Percentiles rank a stretch among this genome's conserved stretches.
Conservation (phyloP, 129 eudicot genomes). For the Tanacetum coccineum region DNA sequence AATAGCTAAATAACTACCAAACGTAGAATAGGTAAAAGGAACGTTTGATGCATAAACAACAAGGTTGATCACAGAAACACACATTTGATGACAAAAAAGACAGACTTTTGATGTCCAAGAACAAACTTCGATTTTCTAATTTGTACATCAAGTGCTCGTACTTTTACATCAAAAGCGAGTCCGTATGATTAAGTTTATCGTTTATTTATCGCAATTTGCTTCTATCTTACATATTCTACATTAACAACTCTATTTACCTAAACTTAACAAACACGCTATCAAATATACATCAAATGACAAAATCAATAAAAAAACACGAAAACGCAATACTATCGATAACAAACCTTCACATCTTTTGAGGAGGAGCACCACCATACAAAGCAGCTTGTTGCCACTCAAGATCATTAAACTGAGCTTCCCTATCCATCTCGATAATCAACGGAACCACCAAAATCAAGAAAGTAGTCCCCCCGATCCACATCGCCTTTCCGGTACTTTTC, state of each 20-base stretch:
- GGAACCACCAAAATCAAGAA: constrained; percentile 53
- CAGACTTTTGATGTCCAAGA: too few species aligned
- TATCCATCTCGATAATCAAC: constrained; percentile 53
- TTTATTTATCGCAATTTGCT: too few species aligned
- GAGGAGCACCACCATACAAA: constrained; percentile 43
- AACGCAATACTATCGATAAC: neutral
- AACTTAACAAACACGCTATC: neutral
- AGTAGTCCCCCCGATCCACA: constrained; percentile 62
- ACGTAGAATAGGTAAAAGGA: too few species aligned
- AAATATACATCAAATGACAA: neutral
- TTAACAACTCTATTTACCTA: neutral
- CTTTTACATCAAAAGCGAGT: too few species aligned
- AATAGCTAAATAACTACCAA: too few species aligned
- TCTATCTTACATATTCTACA: neutral
- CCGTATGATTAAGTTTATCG: too few species aligned
- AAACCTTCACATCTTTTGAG: constrained; percentile 26
- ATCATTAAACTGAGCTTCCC: constrained; percentile 31
- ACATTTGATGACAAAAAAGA: too few species aligned
- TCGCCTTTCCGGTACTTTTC: constrained; percentile 70
- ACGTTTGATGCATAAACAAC: too few species aligned
- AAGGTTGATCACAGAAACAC: too few species aligned
- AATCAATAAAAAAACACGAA: neutral
- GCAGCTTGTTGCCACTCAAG: constrained; percentile 60
- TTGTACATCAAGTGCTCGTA: too few species aligned
- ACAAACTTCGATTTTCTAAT: too few species aligned